Conservation (phyloP, 2,329 filamentous ascomycete species). For the Paecilomyces niveus region DNA sequence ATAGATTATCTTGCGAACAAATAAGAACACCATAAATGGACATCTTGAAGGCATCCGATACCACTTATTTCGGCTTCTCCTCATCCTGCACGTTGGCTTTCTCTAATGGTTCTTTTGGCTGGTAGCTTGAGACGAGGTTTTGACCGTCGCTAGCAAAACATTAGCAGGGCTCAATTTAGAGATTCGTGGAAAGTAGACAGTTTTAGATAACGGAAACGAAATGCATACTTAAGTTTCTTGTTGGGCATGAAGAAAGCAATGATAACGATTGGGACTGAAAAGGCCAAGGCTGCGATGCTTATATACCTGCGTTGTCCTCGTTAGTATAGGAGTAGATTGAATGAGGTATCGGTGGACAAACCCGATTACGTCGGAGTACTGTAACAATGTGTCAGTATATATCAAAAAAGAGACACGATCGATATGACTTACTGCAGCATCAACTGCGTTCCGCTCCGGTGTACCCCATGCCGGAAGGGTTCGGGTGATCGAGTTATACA, state of each 20-base stretch:
- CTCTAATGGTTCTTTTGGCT: too few relatives aligned
- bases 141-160: neutral
- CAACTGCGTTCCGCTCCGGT: conserved; percentile 35
- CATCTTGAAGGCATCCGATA: too few relatives aligned
- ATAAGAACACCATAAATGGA: too few relatives aligned
- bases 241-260: neutral
- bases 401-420: conserved; percentile 6
- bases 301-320: neutral
- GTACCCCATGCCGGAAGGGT: conserved; percentile 36
- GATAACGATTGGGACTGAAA: neutral
- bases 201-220: neutral
- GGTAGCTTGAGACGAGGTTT: neutral
- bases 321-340: neutral
- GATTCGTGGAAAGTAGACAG: too few relatives aligned
- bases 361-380: conserved; percentile 12
- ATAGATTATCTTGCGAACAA: too few relatives aligned
- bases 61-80: too few relatives aligned
- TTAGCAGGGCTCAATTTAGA: neutral
- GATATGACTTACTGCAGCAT: conserved; percentile 23
- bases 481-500: conserved; percentile 43
- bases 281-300: neutral
- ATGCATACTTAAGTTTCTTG: neutral
- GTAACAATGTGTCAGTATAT: conserved; percentile 2
- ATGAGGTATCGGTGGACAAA: neutral
- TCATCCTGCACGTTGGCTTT: too few relatives aligned